These are phyloP conservation scores for Colletotrichum tofieldiae DNA, from an alignment of 2,329 filamentous ascomycete genomes.

Conservation along the genomic window DNA sequence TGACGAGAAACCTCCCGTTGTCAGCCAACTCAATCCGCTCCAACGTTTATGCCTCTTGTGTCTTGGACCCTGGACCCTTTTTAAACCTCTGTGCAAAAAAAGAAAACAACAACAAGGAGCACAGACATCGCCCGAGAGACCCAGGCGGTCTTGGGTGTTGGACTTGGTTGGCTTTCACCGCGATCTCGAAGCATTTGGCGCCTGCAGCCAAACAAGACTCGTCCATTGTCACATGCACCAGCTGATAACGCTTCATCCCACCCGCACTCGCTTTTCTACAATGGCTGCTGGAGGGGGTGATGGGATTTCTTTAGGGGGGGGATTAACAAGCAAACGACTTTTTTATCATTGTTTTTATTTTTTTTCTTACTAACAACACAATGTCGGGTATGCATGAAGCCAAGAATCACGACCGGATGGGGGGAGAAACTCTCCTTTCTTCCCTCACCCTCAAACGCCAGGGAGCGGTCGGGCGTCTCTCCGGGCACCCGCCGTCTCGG, in stretches of 20 bases:
- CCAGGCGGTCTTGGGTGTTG: background rate
- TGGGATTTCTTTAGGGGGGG: no score
- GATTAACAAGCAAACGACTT: background rate
- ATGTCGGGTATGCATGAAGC: background rate
- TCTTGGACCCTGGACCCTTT: conserved; percentile 34
- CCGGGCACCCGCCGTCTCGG: background rate
- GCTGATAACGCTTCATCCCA: no score
- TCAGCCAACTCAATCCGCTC: conserved; percentile 12
- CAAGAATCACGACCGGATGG: no score
- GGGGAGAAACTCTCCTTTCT: background rate
- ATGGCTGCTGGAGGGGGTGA: no score
- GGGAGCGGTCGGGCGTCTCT: background rate
- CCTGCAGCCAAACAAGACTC: conserved; percentile 5
- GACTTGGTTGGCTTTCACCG: background rate
- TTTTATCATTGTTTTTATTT: no score
- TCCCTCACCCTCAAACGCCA: background rate
- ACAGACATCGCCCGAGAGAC: conserved; percentile 18
- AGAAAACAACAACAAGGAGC: conserved; percentile 24
- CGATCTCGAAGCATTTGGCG: conserved; percentile 14
- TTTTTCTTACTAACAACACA: no score
- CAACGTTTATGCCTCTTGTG: background rate
- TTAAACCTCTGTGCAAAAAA: background rate
- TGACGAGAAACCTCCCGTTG: background rate
- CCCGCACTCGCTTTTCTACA: no score
- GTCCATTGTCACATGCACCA: background rate